Conservation (phyloP, 2,329 filamentous ascomycete genomes). For the Penicillium sp. region DNA sequence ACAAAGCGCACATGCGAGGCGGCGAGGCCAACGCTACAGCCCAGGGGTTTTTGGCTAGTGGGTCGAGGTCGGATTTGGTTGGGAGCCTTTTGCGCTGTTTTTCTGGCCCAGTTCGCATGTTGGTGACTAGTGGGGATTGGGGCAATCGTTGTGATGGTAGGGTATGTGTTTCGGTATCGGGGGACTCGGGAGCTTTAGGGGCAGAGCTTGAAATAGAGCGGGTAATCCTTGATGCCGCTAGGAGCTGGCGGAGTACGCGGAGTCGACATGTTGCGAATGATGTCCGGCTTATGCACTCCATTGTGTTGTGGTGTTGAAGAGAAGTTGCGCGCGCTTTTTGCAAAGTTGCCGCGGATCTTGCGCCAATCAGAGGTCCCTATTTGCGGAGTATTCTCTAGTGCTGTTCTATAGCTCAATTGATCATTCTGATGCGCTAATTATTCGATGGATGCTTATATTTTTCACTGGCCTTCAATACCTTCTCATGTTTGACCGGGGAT, state of each 20-base stretch:
- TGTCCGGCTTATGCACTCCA: conserved; percentile 26
- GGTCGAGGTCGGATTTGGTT: conserved; percentile 22
- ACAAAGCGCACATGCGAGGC: conserved; percentile 31
- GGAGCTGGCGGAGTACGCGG: conserved; percentile 22
- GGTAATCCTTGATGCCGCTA: background rate
- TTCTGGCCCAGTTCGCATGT: conserved; percentile 14
- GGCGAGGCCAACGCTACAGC: conserved; percentile 38
- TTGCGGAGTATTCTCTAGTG: conserved; percentile 11
- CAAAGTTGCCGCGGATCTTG: background rate
- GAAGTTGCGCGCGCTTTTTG: conserved; percentile 1
- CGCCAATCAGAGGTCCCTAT: conserved; percentile 17
- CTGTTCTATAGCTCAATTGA: background rate
- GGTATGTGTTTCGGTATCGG: background rate
- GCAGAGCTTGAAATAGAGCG: conserved; percentile 14
- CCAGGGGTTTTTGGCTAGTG: conserved; percentile 39
- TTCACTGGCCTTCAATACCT: too few species aligned
- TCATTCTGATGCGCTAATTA: background rate
- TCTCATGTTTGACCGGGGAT: too few species aligned
- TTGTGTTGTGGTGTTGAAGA: conserved; percentile 9
- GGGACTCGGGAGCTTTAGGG: conserved; percentile 2
- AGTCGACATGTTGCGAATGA: conserved; percentile 35
- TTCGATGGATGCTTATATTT: too few species aligned
- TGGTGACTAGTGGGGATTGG: conserved; percentile 33
- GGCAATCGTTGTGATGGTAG: conserved; percentile 33
- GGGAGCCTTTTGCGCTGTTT: conserved; percentile 26